Evolutionary conservation across 2,329 filamentous ascomycete genomes (phyloP), one percentile per base, ranked within the genome.

Genomic region (Neoarthrinium moseri): DNA sequence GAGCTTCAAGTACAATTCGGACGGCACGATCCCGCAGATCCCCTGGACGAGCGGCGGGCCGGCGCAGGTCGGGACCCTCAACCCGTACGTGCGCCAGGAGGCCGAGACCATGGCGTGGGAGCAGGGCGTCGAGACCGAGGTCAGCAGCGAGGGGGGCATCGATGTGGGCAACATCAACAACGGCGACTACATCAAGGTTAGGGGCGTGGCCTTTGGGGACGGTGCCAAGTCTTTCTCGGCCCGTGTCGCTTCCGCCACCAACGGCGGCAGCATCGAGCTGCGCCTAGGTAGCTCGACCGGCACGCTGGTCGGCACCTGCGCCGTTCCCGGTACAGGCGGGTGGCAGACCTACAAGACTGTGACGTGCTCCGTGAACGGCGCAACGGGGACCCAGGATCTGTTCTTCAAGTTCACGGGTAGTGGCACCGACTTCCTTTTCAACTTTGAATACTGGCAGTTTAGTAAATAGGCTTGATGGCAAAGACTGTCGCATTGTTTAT

Each of bases 181-280:
- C 51, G 53, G 52, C 15, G 62, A 61, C 49, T 63, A 63, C 47
- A 56, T 64, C 52, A 64, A 63, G 50, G 56, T 63, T 45, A 53
- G 54, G 32, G 62, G 62, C 23, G 62, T 63, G 20, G 56, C 47
- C 5, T 64, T 64, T 33, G 60, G 61, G 33, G 34, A 23, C 5
- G 59, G 59, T 4, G 58, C 61, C 5, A 46, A 38, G 13, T 51
- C 52, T 1, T 54, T 63, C 27, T 48, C 45, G 23, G 56, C 55
- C 15, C 52, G 58, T n/a, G 57, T 63, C 8, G 51, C 60, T 7
- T 56, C 60, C 3, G 55, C 51, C 7, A 47, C 30, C 13, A 50
- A 42, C 38, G 58, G 57, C 12, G 58, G 56, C 22, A 54, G 51
- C 21, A 59, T 63, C 29, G 60, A 62, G 50, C 40, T 63, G 12